A percentile compares a stretch with the other conserved stretches of the same genome.
phyloP scores from a whole-genome alignment of 805 yeast genomes.

The Cyberlindnera subsufficiens region DNA sequence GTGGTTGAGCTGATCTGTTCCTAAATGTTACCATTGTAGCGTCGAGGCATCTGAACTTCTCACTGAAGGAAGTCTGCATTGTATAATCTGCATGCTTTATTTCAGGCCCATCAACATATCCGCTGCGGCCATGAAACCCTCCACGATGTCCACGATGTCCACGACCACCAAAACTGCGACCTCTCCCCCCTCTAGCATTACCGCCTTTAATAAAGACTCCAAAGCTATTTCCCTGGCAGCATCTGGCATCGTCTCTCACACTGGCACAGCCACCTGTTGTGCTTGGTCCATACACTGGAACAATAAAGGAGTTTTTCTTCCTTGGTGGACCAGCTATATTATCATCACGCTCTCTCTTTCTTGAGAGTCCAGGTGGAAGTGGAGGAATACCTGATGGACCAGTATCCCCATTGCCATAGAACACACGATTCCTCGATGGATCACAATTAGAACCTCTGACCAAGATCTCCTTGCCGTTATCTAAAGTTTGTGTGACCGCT shows the following conservation, averaged over 20 bases:
- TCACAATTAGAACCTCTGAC: slow-evolving; percentile 12
- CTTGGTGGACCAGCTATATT: not conserved
- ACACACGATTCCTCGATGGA: slow-evolving; percentile 10
- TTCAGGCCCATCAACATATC: not conserved
- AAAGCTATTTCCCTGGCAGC: not conserved
- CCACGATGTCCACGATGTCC: not conserved
- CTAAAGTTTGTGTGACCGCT: not conserved
- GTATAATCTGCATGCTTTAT: not conserved
- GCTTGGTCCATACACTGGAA: not conserved
- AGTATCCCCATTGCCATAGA: slow-evolving; percentile 3
- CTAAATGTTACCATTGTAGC: not conserved
- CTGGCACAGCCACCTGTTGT: slow-evolving; percentile 1
- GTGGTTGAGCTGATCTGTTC: slow-evolving; percentile 1
- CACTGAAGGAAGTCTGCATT: not conserved
- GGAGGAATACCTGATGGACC: not conserved
- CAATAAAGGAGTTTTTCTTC: not conserved
- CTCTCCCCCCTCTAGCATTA: not conserved
- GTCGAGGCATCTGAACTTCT: not conserved
- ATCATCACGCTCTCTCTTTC: slow-evolving; percentile 8
- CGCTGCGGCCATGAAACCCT: not conserved
- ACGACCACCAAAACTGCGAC: not conserved
- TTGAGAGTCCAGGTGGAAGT: slow-evolving; percentile 2
- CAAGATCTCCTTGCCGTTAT: slow-evolving; percentile 1
- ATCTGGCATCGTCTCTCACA: slow-evolving; percentile 3
- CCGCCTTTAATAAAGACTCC: not conserved